Conservation (phyloP, 192 early-diverging fungal genomes). For the Backusella tuberculispora region DNA sequence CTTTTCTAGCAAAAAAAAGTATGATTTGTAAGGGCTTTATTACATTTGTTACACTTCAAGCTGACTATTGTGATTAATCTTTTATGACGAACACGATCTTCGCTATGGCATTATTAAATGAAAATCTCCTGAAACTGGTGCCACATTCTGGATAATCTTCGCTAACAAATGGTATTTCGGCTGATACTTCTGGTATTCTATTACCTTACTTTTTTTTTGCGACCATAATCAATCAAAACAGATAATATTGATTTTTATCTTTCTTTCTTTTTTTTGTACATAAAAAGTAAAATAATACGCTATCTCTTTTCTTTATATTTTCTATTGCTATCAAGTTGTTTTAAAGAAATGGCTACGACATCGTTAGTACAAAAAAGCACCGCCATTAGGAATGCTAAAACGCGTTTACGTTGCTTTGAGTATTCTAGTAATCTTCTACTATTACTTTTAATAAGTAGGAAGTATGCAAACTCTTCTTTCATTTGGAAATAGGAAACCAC, state of each 20-base stretch:
- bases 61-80: constrained; percentile 21
- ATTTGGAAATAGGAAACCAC: constrained; percentile 26
- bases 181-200: constrained; percentile 23
- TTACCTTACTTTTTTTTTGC: constrained; percentile 26
- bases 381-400: constrained; percentile 19
- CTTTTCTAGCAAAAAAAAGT: constrained; percentile 18
- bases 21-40: constrained; percentile 15
- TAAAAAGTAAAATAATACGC: constrained; percentile 9
- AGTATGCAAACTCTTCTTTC: constrained; percentile 20
- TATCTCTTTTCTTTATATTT: constrained; percentile 22
- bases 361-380: constrained; percentile 20
- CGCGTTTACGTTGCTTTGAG: constrained; percentile 22
- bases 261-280: neutral
- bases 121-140: constrained; percentile 16
- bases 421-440: constrained; percentile 17
- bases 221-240: constrained; percentile 12
- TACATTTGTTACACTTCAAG: constrained; percentile 19
- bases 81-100: constrained; percentile 20
- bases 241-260: too few relatives aligned
- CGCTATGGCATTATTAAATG: constrained; percentile 16
- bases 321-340: constrained; percentile 25
- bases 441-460: constrained; percentile 21
- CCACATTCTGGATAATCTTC: constrained; percentile 23
- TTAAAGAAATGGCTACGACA: constrained; percentile 23
- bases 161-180: constrained; percentile 24